Evolutionary conservation across 139 green algal genomes (phyloP).

Genomic region (Chlamydomonas sp.): DNA sequence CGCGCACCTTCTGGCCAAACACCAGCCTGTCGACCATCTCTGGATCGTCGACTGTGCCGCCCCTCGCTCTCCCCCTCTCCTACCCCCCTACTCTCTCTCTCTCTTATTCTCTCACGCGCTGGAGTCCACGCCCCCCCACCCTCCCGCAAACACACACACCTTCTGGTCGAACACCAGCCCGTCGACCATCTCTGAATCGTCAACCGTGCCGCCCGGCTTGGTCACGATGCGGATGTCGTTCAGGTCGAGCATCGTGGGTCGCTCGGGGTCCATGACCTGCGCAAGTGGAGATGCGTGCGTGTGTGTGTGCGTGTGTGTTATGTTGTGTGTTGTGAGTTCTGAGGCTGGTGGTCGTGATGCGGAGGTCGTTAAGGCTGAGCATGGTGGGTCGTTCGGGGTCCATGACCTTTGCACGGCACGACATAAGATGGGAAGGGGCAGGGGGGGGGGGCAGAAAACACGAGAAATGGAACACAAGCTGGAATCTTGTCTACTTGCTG

Average conservation of each 20-base stretch:
- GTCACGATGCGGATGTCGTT: constrained; percentile 86
- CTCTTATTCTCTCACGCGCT: not conserved
- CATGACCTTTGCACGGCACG: no score
- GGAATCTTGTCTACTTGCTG: no score
- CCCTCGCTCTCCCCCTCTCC: no score
- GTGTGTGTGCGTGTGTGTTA: no score
- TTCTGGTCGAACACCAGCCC: constrained; percentile 96
- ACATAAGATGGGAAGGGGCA: no score
- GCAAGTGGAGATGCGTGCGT: no score
- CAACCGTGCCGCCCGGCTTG: constrained; percentile 93
- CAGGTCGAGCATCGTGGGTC: constrained; percentile 83
- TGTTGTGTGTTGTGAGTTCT: no score
- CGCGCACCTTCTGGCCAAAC: no score
- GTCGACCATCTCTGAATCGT: constrained; percentile 90
- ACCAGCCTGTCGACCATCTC: no score
- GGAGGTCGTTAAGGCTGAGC: constrained; percentile 93
- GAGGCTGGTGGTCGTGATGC: constrained; percentile 83
- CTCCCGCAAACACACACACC: no score
- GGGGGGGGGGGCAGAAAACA: no score
- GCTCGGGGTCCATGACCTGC: constrained; percentile 71
- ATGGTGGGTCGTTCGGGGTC: constrained; percentile 68
- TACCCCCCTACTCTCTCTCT: not conserved
- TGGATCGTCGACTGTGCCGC: not conserved
- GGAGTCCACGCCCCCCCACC: not conserved
- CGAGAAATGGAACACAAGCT: no score